phyloP scores from a whole-genome alignment of 2,329 filamentous ascomycete species.

The Trichocomaceae sp. region DNA sequence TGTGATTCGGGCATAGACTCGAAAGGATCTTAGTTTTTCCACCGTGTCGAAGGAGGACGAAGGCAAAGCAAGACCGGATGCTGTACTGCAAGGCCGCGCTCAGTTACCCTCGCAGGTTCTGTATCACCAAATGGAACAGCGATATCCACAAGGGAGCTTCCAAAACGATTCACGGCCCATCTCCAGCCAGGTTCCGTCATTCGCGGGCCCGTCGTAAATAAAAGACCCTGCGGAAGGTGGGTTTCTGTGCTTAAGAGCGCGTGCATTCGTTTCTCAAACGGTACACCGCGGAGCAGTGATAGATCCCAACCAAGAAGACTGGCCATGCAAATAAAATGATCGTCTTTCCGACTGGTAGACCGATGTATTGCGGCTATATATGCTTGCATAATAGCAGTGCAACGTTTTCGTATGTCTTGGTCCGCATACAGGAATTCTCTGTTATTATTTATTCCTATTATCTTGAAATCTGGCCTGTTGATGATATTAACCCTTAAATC shows the following conservation, averaged over 20 bases:
- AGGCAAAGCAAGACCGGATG: neutral
- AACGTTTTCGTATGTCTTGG: neutral
- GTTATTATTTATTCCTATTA: neutral
- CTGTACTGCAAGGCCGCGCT: neutral
- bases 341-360: conserved; percentile 3
- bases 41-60: neutral
- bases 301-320: neutral
- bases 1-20: neutral
- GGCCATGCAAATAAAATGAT: conserved; percentile 1
- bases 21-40: neutral
- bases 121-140: neutral
- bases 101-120: neutral
- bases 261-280: neutral
- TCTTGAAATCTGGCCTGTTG: neutral
- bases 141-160: neutral
- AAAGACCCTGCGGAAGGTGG: neutral
- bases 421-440: neutral
- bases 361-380: neutral
- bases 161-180: conserved; percentile 1
- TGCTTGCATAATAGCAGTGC: neutral
- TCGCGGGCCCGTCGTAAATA: neutral
- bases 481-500: neutral
- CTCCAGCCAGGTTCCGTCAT: neutral
- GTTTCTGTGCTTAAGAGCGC: neutral
- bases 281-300: neutral